Conservation (phyloP, 345 rosid genomes). For the Nasturtium officinale region DNA sequence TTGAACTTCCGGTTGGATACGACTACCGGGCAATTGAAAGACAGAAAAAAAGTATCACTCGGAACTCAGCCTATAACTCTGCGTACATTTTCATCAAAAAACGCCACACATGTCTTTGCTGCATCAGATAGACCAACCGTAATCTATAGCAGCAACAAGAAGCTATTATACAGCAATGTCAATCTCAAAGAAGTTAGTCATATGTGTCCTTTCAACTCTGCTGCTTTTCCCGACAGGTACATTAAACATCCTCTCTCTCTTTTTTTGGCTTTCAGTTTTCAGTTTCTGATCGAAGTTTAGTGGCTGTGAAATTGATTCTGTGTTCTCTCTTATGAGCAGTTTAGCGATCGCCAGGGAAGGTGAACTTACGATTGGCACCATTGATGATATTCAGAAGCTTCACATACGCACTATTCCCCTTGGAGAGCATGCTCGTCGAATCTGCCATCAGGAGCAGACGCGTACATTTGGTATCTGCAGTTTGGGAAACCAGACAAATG, state of each 20-base stretch:
- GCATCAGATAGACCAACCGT: slow-evolving; percentile 98
- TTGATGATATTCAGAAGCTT: slow-evolving; percentile 99
- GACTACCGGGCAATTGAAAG: slow-evolving; percentile 76
- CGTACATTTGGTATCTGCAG: slow-evolving; percentile 92
- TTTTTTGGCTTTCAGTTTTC: slow-evolving; percentile 33
- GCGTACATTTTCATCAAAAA: slow-evolving; percentile 94
- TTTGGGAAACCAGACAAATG: slow-evolving; percentile 71
- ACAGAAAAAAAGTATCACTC: slow-evolving; percentile 94
- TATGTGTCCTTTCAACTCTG: slow-evolving; percentile 98
- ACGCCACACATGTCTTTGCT: slow-evolving; percentile 85
- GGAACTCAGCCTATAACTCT: slow-evolving; percentile 98
- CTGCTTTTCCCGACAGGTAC: slow-evolving; percentile 99
- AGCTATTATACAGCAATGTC: slow-evolving; percentile 92
- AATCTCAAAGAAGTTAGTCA: slow-evolving; percentile 97
- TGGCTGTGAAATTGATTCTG: slow-evolving; percentile 27
- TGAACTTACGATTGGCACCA: slow-evolving; percentile 95
- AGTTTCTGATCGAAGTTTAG: background rate
- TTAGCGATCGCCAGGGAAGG: slow-evolving; percentile 98
- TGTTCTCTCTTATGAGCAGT: slow-evolving; percentile 51
- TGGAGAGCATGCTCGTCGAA: slow-evolving; percentile 95
- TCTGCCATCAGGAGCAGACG: slow-evolving; percentile 97
- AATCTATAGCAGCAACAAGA: slow-evolving; percentile 96
- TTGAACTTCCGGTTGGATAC: slow-evolving; percentile 82
- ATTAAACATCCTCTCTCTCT: background rate
- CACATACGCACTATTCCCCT: slow-evolving; percentile 97